Evolutionary conservation across 257 asterid species (phyloP).

Genomic region (Capsicum chinense): DNA sequence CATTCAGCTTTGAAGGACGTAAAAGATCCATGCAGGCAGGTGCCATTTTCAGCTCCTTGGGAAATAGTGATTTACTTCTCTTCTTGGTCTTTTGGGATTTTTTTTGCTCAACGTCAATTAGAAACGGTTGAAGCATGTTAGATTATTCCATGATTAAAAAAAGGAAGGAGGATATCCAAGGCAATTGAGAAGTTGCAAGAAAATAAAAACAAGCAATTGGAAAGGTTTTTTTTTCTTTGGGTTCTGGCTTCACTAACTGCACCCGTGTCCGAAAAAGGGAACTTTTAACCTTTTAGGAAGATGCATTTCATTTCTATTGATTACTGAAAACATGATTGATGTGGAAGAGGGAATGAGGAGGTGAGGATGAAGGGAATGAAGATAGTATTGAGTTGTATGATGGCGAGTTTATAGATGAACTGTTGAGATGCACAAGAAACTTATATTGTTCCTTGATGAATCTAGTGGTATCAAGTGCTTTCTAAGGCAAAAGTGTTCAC

Average conservation of each 20-base stretch:
- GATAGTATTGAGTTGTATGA: background rate
- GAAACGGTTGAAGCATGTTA: background rate
- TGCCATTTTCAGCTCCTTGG: slow-evolving; percentile 34
- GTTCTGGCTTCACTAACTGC: slow-evolving; percentile 3
- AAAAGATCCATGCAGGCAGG: slow-evolving; percentile 86
- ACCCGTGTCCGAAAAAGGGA: background rate
- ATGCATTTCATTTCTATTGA: background rate
- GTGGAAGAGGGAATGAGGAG: background rate
- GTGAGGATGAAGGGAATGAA: background rate
- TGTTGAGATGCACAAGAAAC: slow-evolving; percentile 8
- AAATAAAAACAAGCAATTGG: background rate
- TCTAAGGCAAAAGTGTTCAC: background rate
- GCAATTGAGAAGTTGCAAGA: background rate
- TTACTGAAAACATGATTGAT: background rate
- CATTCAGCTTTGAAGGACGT: slow-evolving; percentile 98
- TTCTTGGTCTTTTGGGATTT: background rate
- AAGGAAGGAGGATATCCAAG: background rate
- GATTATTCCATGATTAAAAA: background rate
- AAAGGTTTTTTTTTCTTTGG: background rate
- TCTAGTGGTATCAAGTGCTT: background rate
- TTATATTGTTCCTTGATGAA: background rate
- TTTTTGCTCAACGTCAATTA: background rate
- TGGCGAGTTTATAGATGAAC: background rate
- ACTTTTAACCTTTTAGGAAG: background rate
- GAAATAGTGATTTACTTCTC: slow-evolving; percentile 9